Evolutionary conservation across 2,329 filamentous ascomycete species (phyloP), one percentile per base, ranked within the genome.

Genomic region (Arachnomyces sp.): DNA sequence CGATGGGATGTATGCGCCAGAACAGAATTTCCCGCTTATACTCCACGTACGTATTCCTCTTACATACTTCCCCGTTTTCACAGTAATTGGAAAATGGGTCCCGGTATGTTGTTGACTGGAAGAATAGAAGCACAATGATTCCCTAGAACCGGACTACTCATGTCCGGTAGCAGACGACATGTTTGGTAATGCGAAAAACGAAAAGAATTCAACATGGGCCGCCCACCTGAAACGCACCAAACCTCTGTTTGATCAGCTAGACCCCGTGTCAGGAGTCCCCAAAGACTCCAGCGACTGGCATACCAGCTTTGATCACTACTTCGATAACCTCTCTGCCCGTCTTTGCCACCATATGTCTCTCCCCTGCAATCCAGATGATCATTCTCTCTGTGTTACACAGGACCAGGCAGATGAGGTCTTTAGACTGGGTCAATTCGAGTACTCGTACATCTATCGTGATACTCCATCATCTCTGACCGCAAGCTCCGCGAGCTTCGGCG

Each of bases 371-470:
- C 59, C 73, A 5, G 61, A 70, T 13, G 47, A 51, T 34, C 64
- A 60, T 0, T 48, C 63, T 0, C 61, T 65, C 0, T 90, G 86
- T 54, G 66, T 89, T 31, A 74, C 74, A 2, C 77, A 79, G 50
- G 59, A 64, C 0, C 66, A 80, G 32, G 80, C 84, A 2, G 70
- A 90, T 43, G 63, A 74, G 1, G 84, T 89, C 6, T 90, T 87
- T 58, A 74, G 86, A 6, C 61, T 89, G 1, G 86, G 85, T 0
- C 73, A 88, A 50, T 90, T 84, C 70, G 86, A 92, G 60, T 92
- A 92, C 65, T 80, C 75, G 11, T 83, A 81, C 53, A 76, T 87
- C 39, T 87, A 87, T 61, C 82, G 86, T 40, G 82, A 84, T 50
- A 68, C 77, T 0, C 65, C 72, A 0, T 59, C 70, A 12, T 81